Base-by-base conservation (phyloP, 495 filamentous ascomycete species). In the Lasiosphaeria ovina region DNA sequence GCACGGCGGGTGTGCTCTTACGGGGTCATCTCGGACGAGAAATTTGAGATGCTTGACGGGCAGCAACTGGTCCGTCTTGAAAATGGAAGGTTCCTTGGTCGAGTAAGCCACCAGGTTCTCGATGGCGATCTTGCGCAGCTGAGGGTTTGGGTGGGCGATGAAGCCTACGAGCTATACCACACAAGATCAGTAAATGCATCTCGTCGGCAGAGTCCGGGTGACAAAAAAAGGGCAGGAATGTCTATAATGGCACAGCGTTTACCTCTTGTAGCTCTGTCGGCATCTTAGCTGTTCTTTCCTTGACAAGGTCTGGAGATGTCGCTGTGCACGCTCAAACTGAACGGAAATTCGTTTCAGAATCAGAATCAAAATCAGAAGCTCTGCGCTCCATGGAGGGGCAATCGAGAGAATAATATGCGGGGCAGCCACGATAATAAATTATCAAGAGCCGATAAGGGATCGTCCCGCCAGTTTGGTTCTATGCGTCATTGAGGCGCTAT, bases 21-120 rank as follows among this genome's bases (percentile, higher is more conserved):
- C 91, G 35, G 83, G 77, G 66, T 92, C 86, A 69, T 98, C 93
- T 64, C 83, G 84, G 31, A 93, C 83, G 24, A 98, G 74, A n/a
- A 96, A 81, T 72, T 96, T 98, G 54, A 98, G 78, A 67, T 97
- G 89, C 64, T 88, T 90, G 34, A 98, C 76, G 0, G 94, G 93
- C 45, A 83, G 74, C n/a, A 95, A 76, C 56, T 92, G 79, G 6
- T 90, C 79, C 8, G 80, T 81, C 74, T 96, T 97, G 80, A 98
- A 98, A 8, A 98, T 83, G 3, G 76, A 72, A 0, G 89, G 89
- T 64, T 96, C 84, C 3, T 85, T 78, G 11, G 79, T 82, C 5
- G 94, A 95, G 74, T 89, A 98, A 5, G 88, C 88, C 44, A 95
- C 87, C 32, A 97, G 81, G 59, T 93, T 89, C 71, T 97, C 93